Base-by-base conservation (phyloP, 768 basidiomycete species). In the Phylloporus scabripes region DNA sequence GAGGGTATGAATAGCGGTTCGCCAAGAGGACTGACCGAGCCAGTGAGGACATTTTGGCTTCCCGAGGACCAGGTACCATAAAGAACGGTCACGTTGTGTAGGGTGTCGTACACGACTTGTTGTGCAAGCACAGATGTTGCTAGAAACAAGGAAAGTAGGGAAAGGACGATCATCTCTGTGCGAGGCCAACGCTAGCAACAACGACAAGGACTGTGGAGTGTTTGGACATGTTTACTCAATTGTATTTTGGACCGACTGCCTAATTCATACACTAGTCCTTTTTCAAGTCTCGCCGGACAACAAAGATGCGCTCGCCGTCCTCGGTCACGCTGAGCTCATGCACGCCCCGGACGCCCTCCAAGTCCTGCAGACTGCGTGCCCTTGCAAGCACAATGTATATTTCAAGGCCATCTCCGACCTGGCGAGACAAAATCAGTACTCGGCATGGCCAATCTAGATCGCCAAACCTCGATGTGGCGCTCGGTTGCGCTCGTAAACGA, bases 401-500 rank as follows among this genome's bases (percentile, higher is more conserved):
- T 65, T 98, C 93, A 31, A 98, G 78, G 4, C 91, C 92, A 66
- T 98, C 95, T 38, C 95, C 95, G 54, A 99, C 94, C 88, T 91
- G 58, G 36, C 31, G 20, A 33, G 42, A 48, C 31, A 38, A 37
- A 32, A 21, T 57, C 8, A 59, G 49, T 33, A 48, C 24, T 7
- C 9, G 28, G 2, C n/a, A 11, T 48, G 2, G 3, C 33, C 38
- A 51, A 60, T 48, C 37, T 51, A 36, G 5, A 40, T n/a, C 11
- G 23, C 60, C 75, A 53, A 53, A 89, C 89, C 81, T 98, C 94
- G 64, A 98, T 98, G 70, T 98, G 95, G 56, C 96, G 83, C 72
- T 99, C 96, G 12, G 96, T 98, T 23, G 96, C 96, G 56, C 90
- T 82, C 23, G 94, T 95, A 70, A 98, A 99, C 8, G 92, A 90